Base-by-base conservation (phyloP, 768 basidiomycete species). In the Lentinula edodes region DNA sequence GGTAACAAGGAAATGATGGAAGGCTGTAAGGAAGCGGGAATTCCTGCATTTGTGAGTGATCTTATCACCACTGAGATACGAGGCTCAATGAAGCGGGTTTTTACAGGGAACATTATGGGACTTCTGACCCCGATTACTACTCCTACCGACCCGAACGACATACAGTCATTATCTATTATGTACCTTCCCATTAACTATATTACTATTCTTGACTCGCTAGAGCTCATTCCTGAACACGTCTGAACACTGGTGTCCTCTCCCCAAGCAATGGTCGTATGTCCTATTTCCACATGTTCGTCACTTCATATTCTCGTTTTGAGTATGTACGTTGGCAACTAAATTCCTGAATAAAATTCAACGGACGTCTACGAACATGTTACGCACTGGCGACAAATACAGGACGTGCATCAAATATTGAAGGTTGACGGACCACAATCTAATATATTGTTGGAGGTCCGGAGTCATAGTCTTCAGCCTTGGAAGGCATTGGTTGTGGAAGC, bases 1-100 rank as follows among this genome's bases (percentile, higher is more conserved):
- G 90, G 90, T 15, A 93, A 93, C 70, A 77, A 79, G 43, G 90
- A 93, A 70, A 89, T 93, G 75, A 91, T 91, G 83, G 83, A 89
- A 71, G 90, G 88, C 9, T 92, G 86, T 70, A 90, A 87, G 72
- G 78, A 77, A 62, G 83, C 83, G 39, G 83, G 85, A 13, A 89
- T 89, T 64, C 87, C 87, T 54, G 85, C 83, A 41, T 87, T 88
- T 65, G 89, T 81, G 65, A 61, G 80, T 68, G 32, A 54, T 45
- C 38, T 43, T 61, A 34, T 23, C 28, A 28, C 28, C 28, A 28
- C 3, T 4, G 28, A 28, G 28, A 28, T 28, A 28, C 28, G 28
- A 28, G 28, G 28, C 28, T 28, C 28, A 28, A 28, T 50, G 43
- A 45, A 51, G 23, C 38, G 13, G 23, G n/a, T 43, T 58, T 35